phyloP scores from a whole-genome alignment of 352 stramenopile genomes.

The Pythium pyrilobum region DNA sequence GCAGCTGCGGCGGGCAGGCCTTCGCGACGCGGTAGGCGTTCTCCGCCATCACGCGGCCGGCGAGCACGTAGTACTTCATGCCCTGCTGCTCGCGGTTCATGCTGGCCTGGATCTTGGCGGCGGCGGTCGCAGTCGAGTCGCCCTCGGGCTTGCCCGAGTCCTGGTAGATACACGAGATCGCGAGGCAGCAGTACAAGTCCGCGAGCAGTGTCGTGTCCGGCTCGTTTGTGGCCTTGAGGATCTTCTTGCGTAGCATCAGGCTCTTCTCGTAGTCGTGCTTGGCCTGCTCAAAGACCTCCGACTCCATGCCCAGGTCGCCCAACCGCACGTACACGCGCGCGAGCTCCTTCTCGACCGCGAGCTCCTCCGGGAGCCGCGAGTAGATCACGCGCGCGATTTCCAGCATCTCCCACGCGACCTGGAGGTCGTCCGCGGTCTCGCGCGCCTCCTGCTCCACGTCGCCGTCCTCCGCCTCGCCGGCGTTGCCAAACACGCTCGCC shows the following conservation, averaged over 20 bases:
- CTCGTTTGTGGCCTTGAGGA: slow-evolving; percentile 56
- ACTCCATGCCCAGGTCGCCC: slow-evolving; percentile 77
- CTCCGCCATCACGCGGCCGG: slow-evolving; percentile 71
- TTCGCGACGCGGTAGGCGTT: slow-evolving; percentile 65
- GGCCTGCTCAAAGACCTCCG: slow-evolving; percentile 73
- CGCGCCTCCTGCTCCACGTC: slow-evolving; percentile 56
- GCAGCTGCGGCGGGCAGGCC: slow-evolving; percentile 32
- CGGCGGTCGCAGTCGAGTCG: background rate
- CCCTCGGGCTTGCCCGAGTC: slow-evolving; percentile 31
- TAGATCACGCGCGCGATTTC: slow-evolving; percentile 82
- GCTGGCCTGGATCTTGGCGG: slow-evolving; percentile 20
- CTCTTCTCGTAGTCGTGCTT: slow-evolving; percentile 77
- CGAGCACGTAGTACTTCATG: slow-evolving; percentile 78
- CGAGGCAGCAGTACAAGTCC: slow-evolving; percentile 78
- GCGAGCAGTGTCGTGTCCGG: slow-evolving; percentile 74
- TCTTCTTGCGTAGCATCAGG: slow-evolving; percentile 61
- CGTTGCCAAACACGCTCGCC: slow-evolving; percentile 26
- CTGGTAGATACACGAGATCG: slow-evolving; percentile 83
- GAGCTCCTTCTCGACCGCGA: slow-evolving; percentile 70
- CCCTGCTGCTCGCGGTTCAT: slow-evolving; percentile 45
- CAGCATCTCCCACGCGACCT: slow-evolving; percentile 85
- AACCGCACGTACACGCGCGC: slow-evolving; percentile 75
- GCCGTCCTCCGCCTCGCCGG: slow-evolving; percentile 19
- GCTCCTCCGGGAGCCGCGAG: slow-evolving; percentile 57
- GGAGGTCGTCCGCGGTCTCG: slow-evolving; percentile 61